Base-by-base conservation (phyloP, 805 yeast genomes). In the Teunomyces gatunensis region DNA sequence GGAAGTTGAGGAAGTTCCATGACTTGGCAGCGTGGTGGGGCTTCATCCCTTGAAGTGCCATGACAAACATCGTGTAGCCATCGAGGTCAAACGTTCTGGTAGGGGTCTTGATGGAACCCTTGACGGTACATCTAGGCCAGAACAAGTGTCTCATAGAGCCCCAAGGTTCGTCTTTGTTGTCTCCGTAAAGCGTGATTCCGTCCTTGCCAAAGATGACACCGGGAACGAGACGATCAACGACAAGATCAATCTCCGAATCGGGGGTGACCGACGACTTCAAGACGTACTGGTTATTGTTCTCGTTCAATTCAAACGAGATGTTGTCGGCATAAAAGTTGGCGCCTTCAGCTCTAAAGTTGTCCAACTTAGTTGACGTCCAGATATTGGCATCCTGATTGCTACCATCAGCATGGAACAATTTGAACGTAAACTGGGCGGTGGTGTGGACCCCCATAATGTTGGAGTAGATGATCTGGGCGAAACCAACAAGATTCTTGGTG, bases 1-100 rank as follows among this genome's bases (percentile, higher is more conserved):
- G 96, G 78, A 87, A 92, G 69, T 89, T 86, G 52, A 88, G 69
- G 65, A 94, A 94, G 70, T 92, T 94, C 99, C 99, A 94, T 18
- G 89, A 71, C 51, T 96, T 89, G 47, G 99, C 99, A 30, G 97
- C 97, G 69, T 94, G 99, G 68, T 94, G 97, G 6, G 99, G 99
- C 69, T 94, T 94, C 98, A 94, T 91, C 52, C 98, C 98, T 74
- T 94, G 99, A 56, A 89, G 73, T 5, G 99, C 99, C 92, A 88
- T 85, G 46, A 92, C 96, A 63, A 83, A 91, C 96, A 94, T 87
- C 43, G 89, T 68, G 47, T 60, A 65, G 33, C 81, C 83, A 36
- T 74, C 64, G 44, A 79, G 63, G 25, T 67, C 73, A 43, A 75
- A 58, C 3, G 59, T 57, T 57, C 45, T 58, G 53, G 32, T 51